Evolutionary conservation across 208 protist genomes (phyloP).

Genomic region (Polymyxa betae): DNA sequence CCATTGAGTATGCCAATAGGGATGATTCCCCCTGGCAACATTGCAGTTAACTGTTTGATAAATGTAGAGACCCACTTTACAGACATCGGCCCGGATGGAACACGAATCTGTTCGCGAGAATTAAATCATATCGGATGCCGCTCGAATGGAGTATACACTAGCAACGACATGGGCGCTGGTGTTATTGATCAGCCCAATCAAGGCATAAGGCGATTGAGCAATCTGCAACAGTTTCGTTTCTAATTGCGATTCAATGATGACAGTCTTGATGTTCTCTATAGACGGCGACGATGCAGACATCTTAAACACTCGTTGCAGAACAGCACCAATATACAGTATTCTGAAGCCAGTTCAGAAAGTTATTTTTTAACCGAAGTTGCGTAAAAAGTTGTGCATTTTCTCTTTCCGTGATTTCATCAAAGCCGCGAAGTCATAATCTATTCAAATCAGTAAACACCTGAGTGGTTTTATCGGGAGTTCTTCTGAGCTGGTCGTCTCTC

Average conservation of each 20-base stretch:
- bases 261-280: too few species aligned
- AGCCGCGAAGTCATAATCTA: too few species aligned
- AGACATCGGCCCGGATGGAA: not conserved
- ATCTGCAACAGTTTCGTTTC: not conserved
- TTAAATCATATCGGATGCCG: not conserved
- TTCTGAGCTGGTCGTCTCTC: too few species aligned
- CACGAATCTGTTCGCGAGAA: not conserved
- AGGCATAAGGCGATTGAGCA: not conserved
- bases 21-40: not conserved
- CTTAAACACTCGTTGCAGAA: too few species aligned
- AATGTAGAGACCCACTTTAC: not conserved
- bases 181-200: not conserved
- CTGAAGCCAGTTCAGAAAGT: too few species aligned
- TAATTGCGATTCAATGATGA: not conserved
- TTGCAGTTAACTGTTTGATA: not conserved
- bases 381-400: too few species aligned
- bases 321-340: too few species aligned
- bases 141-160: not conserved
- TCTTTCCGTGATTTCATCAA: too few species aligned
- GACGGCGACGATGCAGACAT: too few species aligned
- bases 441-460: too few species aligned
- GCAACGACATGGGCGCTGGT: not conserved
- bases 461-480: too few species aligned
- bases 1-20: not conserved
- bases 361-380: too few species aligned